Evolutionary conservation across 306 rosid genomes (phyloP).

Genomic region (Crotalaria pallida): DNA sequence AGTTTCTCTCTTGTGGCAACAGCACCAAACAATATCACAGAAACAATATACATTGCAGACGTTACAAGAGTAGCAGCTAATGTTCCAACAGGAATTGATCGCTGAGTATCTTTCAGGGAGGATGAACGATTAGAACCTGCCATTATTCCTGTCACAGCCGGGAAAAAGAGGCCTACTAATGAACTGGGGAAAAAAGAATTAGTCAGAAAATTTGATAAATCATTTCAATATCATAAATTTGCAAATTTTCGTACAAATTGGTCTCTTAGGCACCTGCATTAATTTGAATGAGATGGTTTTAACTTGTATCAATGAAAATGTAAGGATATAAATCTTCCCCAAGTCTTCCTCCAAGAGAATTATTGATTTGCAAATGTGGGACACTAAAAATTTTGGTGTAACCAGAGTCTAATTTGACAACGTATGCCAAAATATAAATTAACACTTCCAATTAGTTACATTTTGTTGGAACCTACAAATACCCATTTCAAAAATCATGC

Average conservation of each 20-base stretch:
- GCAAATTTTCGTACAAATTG: neutral
- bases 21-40: slow-evolving; percentile 83
- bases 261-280: neutral
- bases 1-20: slow-evolving; percentile 77
- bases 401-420: neutral
- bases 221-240: slow-evolving; percentile 1
- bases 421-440: neutral
- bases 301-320: neutral
- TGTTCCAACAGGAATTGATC: slow-evolving; percentile 95
- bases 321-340: neutral
- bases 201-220: slow-evolving; percentile 22
- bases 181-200: slow-evolving; percentile 53
- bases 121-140: slow-evolving; percentile 99
- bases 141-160: slow-evolving; percentile 99
- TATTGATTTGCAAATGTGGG: neutral
- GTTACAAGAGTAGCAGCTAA: slow-evolving; percentile 83
- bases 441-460: neutral
- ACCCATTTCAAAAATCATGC: neutral
- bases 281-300: neutral
- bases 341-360: neutral
- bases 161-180: slow-evolving; percentile 98
- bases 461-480: neutral
- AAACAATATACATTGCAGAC: slow-evolving; percentile 62
- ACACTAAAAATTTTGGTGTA: neutral
- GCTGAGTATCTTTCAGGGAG: slow-evolving; percentile 92